Conservation (phyloP, 192 early-diverging fungal genomes). For the Dissophora ornata region DNA sequence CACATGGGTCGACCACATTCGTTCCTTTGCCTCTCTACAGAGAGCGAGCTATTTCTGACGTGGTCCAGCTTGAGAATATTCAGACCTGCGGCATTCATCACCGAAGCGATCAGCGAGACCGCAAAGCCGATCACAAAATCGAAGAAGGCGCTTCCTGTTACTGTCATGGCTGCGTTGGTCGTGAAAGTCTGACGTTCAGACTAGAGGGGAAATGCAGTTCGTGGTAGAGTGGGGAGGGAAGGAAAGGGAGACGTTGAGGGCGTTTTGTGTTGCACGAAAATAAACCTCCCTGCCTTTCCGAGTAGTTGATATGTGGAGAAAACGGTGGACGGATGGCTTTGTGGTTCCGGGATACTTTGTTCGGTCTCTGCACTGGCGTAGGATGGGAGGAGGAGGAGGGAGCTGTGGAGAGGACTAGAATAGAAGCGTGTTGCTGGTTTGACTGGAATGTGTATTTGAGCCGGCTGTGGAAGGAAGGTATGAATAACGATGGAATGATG, state of each 20-base stretch:
- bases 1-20: conserved; percentile 70
- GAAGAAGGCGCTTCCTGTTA: conserved; percentile 38
- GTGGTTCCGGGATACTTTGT: too few relatives aligned
- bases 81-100: conserved; percentile 67
- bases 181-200: too few relatives aligned
- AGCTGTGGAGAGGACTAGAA: too few relatives aligned
- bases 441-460: too few relatives aligned
- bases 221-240: neutral
- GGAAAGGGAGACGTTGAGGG: neutral
- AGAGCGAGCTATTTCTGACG: conserved; percentile 55
- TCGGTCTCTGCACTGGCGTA: too few relatives aligned
- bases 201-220: neutral
- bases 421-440: too few relatives aligned
- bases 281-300: too few relatives aligned
- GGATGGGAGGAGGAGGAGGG: neutral
- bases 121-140: conserved; percentile 58
- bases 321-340: too few relatives aligned
- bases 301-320: too few relatives aligned
- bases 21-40: conserved; percentile 56
- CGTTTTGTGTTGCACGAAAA: too few relatives aligned
- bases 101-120: conserved; percentile 54
- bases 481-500: too few relatives aligned
- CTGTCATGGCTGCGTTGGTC: conserved; percentile 20
- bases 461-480: too few relatives aligned
- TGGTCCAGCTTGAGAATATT: conserved; percentile 71